Evolutionary conservation across 2,329 filamentous ascomycete genomes (phyloP).

Genomic region (Magnaporthales sp.): DNA sequence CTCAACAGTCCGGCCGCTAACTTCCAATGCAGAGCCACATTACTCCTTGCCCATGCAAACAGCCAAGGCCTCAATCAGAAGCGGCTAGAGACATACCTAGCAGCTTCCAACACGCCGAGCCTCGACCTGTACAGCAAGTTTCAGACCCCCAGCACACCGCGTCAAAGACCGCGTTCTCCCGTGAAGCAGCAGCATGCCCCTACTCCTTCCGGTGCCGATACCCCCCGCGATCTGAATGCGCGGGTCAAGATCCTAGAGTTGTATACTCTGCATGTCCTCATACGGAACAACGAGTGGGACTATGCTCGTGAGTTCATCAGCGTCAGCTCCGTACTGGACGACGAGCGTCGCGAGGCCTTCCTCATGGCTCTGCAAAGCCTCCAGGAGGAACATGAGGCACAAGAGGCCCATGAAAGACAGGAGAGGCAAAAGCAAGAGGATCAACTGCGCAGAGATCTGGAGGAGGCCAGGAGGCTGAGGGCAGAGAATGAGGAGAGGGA

Average conservation of each 20-base stretch:
- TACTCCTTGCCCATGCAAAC: slow-evolving; percentile 82
- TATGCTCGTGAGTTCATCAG: slow-evolving; percentile 88
- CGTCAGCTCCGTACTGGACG: slow-evolving; percentile 79
- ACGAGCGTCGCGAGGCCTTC: slow-evolving; percentile 84
- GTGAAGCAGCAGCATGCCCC: slow-evolving; percentile 26
- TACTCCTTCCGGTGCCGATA: slow-evolving; percentile 58
- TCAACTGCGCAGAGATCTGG: slow-evolving; percentile 43
- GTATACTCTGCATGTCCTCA: slow-evolving; percentile 90
- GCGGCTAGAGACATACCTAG: slow-evolving; percentile 80
- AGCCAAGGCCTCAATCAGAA: slow-evolving; percentile 79
- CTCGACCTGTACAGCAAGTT: slow-evolving; percentile 64
- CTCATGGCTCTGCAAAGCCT: slow-evolving; percentile 76
- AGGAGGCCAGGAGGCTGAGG: slow-evolving; percentile 45
- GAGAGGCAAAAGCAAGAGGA: slow-evolving; percentile 49
- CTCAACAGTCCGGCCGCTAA: background rate
- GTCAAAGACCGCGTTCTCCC: slow-evolving; percentile 33
- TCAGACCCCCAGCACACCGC: slow-evolving; percentile 27
- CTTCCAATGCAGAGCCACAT: slow-evolving; percentile 58
- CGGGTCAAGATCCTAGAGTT: slow-evolving; percentile 89
- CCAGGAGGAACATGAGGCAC: slow-evolving; percentile 72
- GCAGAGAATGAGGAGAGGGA: slow-evolving; percentile 52
- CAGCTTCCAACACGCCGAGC: slow-evolving; percentile 62
- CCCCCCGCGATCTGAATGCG: slow-evolving; percentile 73
- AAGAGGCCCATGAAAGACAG: slow-evolving; percentile 56
- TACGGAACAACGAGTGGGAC: slow-evolving; percentile 91